Percentiles rank a stretch among this genome's conserved stretches.
Conservation (phyloP, 495 filamentous ascomycete species). For the Penicillium coffeae region DNA sequence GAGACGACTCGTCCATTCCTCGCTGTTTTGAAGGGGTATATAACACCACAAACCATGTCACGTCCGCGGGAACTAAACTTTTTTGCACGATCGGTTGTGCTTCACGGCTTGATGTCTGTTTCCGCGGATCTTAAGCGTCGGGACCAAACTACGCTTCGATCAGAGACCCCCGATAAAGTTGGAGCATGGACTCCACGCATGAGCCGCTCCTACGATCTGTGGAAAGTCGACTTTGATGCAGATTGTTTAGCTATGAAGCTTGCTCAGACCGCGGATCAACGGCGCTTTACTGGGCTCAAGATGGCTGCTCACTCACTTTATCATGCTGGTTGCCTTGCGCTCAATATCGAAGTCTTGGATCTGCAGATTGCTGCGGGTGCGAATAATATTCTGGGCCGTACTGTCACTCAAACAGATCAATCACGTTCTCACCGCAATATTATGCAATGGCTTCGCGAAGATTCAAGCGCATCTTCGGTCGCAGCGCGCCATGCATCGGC, state of each 20-base stretch:
- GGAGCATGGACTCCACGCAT: conserved; percentile 49
- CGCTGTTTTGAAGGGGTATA: conserved; percentile 48
- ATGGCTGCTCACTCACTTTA: conserved; percentile 45
- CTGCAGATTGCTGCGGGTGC: conserved; percentile 55
- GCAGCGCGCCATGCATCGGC: conserved; percentile 45
- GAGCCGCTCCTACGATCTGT: conserved; percentile 45
- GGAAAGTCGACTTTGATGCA: conserved; percentile 51
- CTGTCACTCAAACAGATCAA: conserved; percentile 41
- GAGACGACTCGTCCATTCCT: conserved; percentile 38
- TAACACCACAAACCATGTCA: conserved; percentile 31
- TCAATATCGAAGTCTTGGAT: conserved; percentile 52
- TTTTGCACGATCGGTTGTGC: conserved; percentile 43
- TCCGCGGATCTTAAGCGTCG: conserved; percentile 53
- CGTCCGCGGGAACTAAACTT: conserved; percentile 42
- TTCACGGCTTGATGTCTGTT: conserved; percentile 55
- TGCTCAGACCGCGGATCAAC: conserved; percentile 21
- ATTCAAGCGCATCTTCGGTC: conserved; percentile 23
- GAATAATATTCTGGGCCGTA: conserved; percentile 45
- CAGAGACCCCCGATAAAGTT: conserved; percentile 34
- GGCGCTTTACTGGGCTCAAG: conserved; percentile 38
- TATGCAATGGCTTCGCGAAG: conserved; percentile 36
- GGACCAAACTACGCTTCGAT: conserved; percentile 48
- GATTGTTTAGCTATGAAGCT: conserved; percentile 39
- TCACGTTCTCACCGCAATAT: conserved; percentile 40
- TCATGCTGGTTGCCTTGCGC: conserved; percentile 46